Evolutionary conservation across 2,329 filamentous ascomycete species (phyloP), one percentile per base, ranked within the genome.

Genomic region (Thelonectria olida): DNA sequence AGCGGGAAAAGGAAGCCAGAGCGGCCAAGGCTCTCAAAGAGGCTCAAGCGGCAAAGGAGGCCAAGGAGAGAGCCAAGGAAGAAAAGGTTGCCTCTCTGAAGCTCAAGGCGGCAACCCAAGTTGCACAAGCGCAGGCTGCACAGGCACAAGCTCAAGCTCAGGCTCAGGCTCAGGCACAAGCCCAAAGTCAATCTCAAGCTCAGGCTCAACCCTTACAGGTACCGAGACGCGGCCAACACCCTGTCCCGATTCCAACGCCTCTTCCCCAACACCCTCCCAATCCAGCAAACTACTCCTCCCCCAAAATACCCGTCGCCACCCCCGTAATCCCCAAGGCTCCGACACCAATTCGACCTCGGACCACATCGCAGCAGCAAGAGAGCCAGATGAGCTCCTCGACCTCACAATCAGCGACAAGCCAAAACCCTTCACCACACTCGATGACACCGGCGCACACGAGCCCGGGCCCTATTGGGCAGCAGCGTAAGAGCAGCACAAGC

Each of bases 281-380:
- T 61, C 80, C 83, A 54, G 81, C 85, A 28, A 84, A 80, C 61
- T 84, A 90, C 65, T 87, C 88, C 48, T 97, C 95, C 15, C 95
- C 95, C 7, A 92, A 93, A 73, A 86, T 95, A 51, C 81, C 90
- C 25, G 84, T 92, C 62, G 91, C 92, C 9, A 96, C 92, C 31
- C 95, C 96, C 7, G 90, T 88, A 23, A 79, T 97, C 47, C 89
- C 93, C 12, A 97, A 97, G 75, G 89, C 90, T 19, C 89, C 93
- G 5, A 94, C 92, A 12, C 92, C 93, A 8, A 90, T 88, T 66
- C 90, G 91, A 64, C 85, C 89, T 36, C 89, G 92, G 56, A 92
- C 94, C 62, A 80, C 87, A 47, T 96, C 93, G 8, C 92, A 96
- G 65, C 93, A 96, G 65, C 92, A 96, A 74, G 90, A 89, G 23